Conservation (phyloP, 257 asterid species). For the Plectranthus barbatus region DNA sequence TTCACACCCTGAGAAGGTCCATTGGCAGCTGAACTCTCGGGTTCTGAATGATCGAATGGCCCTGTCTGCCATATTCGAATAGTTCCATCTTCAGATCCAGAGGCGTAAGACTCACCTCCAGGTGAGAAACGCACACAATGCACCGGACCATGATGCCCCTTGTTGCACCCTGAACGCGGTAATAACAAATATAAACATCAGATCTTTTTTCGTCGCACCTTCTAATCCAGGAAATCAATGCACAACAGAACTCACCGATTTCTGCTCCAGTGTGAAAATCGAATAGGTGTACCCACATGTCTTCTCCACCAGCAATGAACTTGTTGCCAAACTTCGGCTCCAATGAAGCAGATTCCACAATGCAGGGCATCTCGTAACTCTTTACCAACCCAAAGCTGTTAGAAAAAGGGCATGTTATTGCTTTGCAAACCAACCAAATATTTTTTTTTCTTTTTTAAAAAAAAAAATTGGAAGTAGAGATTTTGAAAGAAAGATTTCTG, state of each 20-base stretch:
- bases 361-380: slow-evolving; percentile 78
- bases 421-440: background rate
- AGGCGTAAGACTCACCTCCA: slow-evolving; percentile 87
- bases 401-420: background rate
- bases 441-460: too few relatives aligned
- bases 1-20: slow-evolving; percentile 18
- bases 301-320: slow-evolving; percentile 93
- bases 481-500: too few relatives aligned
- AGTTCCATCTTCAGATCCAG: slow-evolving; percentile 98
- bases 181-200: background rate
- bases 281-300: slow-evolving; percentile 80
- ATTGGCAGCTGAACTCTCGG: slow-evolving; percentile 29
- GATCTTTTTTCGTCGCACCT: too few relatives aligned
- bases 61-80: slow-evolving; percentile 87
- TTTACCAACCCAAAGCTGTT: slow-evolving; percentile 77
- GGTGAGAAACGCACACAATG: slow-evolving; percentile 95
- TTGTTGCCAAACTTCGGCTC: slow-evolving; percentile 80
- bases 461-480: background rate
- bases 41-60: slow-evolving; percentile 38
- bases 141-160: slow-evolving; percentile 99
- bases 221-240: background rate
- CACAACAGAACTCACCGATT: slow-evolving; percentile 38
- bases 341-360: slow-evolving; percentile 80
- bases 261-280: slow-evolving; percentile 80
- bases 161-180: slow-evolving; percentile 63